Conservation (phyloP, 1,139 yeast genomes). For the Casaregolazyma suthepensis region DNA sequence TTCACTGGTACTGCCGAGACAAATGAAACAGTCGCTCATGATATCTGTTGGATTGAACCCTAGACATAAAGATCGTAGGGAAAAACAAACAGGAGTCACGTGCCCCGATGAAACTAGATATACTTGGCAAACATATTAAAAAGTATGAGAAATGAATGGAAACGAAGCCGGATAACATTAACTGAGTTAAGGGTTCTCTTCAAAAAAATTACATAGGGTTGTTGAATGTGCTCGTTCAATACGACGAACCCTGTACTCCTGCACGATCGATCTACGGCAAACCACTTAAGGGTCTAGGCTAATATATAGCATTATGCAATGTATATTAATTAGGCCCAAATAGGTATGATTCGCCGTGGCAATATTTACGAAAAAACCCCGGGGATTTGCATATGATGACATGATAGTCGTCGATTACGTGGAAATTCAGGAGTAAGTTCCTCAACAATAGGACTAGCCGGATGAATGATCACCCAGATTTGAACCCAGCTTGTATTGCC, state of each 20-base stretch:
- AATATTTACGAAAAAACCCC: neutral
- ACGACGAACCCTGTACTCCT: neutral
- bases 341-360: neutral
- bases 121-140: neutral
- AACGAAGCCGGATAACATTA: no score
- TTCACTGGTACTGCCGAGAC: conserved; percentile 39
- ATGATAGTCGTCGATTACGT: neutral
- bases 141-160: neutral
- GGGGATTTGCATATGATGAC: neutral
- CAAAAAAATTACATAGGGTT: neutral
- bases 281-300: neutral
- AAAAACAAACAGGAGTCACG: neutral
- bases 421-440: neutral
- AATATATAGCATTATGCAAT: neutral
- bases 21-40: conserved; percentile 39
- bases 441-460: neutral
- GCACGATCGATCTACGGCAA: neutral
- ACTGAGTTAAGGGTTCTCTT: neutral
- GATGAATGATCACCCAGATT: neutral
- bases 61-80: neutral
- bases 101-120: neutral
- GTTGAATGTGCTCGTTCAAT: neutral
- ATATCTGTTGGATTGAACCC: neutral
- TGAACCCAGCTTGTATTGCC: neutral
- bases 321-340: neutral